These are phyloP conservation scores for Imleria badia DNA, from an alignment of 768 basidiomycete genomes.

Conservation along the genomic window DNA sequence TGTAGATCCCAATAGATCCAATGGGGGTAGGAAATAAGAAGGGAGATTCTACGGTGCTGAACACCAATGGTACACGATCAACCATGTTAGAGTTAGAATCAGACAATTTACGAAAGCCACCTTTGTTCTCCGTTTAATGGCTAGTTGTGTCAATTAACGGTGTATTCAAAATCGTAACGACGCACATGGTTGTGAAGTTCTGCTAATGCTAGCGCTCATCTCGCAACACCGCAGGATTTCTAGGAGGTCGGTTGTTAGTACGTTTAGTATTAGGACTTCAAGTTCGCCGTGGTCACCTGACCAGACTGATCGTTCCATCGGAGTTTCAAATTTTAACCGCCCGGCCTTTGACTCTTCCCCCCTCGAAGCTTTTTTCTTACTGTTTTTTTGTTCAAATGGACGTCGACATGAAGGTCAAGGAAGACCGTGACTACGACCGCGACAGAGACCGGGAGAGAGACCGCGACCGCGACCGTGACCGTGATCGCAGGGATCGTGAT, in stretches of 20 bases:
- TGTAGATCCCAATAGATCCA: background rate
- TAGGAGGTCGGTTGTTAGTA: background rate
- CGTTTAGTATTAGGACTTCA: background rate
- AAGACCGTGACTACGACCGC: constrained; percentile 67
- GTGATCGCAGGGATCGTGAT: constrained; percentile 45
- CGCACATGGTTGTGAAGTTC: background rate
- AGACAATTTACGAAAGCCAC: background rate
- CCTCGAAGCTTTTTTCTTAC: constrained; percentile 4
- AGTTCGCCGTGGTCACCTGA: constrained; percentile 18
- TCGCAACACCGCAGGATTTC: background rate
- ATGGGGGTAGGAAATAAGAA: background rate
- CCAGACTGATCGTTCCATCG: constrained; percentile 11
- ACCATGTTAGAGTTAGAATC: background rate
- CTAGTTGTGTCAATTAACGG: background rate
- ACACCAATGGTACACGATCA: background rate
- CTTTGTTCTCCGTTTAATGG: background rate
- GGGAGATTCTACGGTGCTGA: background rate
- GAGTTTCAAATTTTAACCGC: constrained; percentile 11
- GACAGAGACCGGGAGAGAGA: constrained; percentile 46
- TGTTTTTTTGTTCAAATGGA: constrained; percentile 51
- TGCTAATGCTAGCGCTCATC: too few species aligned
- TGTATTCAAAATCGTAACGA: background rate
- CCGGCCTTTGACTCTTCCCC: constrained; percentile 13
- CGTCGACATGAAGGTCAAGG: constrained; percentile 79
- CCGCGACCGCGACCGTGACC: constrained; percentile 36